These are phyloP conservation scores for Candida pseudoviswanathii DNA, from an alignment of 1,139 yeast species.

Conservation along the genomic window DNA sequence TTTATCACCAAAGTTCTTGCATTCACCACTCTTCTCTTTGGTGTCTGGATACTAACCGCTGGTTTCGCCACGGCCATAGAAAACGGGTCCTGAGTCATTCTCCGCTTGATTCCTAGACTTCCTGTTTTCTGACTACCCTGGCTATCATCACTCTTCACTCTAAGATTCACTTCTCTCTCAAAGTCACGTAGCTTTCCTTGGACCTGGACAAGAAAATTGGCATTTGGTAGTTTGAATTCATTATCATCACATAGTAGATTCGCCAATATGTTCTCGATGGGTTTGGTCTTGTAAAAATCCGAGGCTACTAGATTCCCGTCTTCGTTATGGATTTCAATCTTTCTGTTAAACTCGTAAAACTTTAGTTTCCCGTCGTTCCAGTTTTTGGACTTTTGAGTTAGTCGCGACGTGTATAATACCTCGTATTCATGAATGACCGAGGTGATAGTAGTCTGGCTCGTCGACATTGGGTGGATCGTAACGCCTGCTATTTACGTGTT, in stretches of 20 bases:
- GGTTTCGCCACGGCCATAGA: neutral
- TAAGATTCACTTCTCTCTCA: constrained; percentile 17
- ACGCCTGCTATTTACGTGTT: neutral
- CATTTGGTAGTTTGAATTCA: constrained; percentile 20
- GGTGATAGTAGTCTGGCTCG: constrained; percentile 1
- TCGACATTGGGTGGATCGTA: neutral
- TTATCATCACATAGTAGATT: constrained; percentile 16
- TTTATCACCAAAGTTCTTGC: neutral
- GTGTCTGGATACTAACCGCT: neutral
- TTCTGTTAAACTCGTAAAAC: constrained; percentile 50
- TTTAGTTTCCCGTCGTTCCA: constrained; percentile 58
- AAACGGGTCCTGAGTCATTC: neutral
- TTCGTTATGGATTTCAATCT: constrained; percentile 37
- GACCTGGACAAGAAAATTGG: constrained; percentile 19
- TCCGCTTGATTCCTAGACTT: neutral
- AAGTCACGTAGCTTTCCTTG: constrained; percentile 17
- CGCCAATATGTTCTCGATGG: constrained; percentile 12
- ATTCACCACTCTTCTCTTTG: neutral
- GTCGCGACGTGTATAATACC: constrained; percentile 21
- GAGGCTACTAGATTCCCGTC: constrained; percentile 35
- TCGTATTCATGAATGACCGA: constrained; percentile 11
- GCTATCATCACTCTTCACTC: neutral
- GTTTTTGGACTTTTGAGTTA: constrained; percentile 51
- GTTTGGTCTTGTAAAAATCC: constrained; percentile 21
- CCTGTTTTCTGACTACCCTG: neutral